Evolutionary conservation across 2,329 filamentous ascomycete species (phyloP), one percentile per base, ranked within the genome.

Genomic region (Penicillium capsulatum): DNA sequence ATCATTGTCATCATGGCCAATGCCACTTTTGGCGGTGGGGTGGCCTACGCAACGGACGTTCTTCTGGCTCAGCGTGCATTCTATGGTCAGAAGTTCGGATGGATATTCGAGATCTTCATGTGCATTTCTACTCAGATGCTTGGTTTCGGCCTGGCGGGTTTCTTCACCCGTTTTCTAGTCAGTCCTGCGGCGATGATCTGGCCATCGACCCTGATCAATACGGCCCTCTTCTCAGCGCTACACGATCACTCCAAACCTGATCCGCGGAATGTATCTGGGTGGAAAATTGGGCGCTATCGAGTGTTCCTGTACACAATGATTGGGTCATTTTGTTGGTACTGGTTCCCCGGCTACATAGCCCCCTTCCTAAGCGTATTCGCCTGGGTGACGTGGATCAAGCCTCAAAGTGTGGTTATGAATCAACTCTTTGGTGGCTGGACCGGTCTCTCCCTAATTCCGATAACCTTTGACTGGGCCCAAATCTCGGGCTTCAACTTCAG

Each of bases 21-120:
- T 56, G 81, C 85, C 4, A 80, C 81, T 4, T 84, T 81, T 69
- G 34, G 79, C 75, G 62, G 64, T 44, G 69, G 69, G 36, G 65
- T 61, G 4, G 81, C 83, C 3, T 88, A 88, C 52, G 82, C 83
- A 1, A 87, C 83, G 1, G 84, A 88, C 50, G 81, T 86, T 19
- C 76, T 89, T 31, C 69, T 86, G 2, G 83, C 83, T 0, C 83
- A 86, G 63, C 66, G 79, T 13, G 74, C 82, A 11, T 87, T 86
- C 53, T 88, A 88, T 58, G 79, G 82, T 58, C 76, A 85, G 52
- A 69, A 81, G 42, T 84, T 84, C 54, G 81, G 82, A 14, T 71
- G 84, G 47, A 48, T 69, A 1, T 87, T 83, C 55, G 80, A 86
- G 59, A 63, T 86, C 19, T 67, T 86, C 11, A 69, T 85, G 43